These are phyloP conservation scores for Penicillium fimorum DNA, from an alignment of 495 filamentous ascomycete species.

Conservation along the genomic window DNA sequence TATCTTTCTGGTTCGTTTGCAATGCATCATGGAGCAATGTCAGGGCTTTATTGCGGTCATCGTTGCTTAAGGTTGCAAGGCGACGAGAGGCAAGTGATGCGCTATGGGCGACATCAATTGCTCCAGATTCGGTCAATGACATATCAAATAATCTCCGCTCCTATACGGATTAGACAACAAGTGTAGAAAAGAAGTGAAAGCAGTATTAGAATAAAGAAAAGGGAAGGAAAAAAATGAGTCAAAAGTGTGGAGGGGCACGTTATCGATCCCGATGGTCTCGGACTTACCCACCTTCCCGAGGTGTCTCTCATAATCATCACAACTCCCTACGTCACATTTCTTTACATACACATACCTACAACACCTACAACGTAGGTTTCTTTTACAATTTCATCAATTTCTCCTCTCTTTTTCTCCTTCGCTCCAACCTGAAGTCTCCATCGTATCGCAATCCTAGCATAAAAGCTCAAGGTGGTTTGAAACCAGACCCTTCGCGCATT, in stretches of 20 bases:
- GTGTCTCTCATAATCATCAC: neutral
- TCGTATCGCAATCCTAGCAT: neutral
- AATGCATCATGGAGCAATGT: conserved; percentile 77
- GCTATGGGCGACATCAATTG: conserved; percentile 61
- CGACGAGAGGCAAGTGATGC: conserved; percentile 69
- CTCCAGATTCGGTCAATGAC: conserved; percentile 73
- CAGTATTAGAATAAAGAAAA: neutral
- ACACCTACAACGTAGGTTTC: neutral
- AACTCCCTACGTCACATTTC: conserved; percentile 2
- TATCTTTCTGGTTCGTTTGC: conserved; percentile 61
- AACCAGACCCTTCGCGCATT: neutral
- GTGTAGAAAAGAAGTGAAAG: neutral
- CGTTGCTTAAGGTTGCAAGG: conserved; percentile 62
- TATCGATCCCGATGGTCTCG: conserved; percentile 6
- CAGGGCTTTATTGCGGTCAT: conserved; percentile 77
- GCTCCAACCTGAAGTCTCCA: neutral
- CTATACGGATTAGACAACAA: neutral
- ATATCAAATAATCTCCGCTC: conserved; percentile 38
- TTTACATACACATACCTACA: neutral
- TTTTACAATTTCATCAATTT: neutral
- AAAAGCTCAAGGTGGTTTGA: neutral
- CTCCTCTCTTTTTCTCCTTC: neutral
- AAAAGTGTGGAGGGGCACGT: conserved; percentile 11
- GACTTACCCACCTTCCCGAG: conserved; percentile 1
- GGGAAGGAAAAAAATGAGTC: neutral